Percentiles rank a stretch among this genome's conserved stretches.
phyloP scores from a whole-genome alignment of 257 asterid species.

The Schizonepeta tenuifolia region DNA sequence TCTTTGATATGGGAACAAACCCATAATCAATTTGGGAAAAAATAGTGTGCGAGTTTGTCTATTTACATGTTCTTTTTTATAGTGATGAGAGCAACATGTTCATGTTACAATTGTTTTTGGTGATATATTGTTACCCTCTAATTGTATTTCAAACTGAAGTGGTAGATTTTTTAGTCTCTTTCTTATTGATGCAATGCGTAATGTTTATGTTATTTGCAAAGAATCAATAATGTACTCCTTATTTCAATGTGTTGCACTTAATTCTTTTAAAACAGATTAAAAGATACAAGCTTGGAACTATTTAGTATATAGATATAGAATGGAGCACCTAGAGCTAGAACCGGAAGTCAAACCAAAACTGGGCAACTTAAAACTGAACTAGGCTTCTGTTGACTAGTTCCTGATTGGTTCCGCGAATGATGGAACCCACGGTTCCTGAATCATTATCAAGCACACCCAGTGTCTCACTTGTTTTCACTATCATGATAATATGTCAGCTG shows the following conservation, averaged over 20 bases:
- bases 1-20: neutral
- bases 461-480: conserved; percentile 14
- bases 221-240: neutral
- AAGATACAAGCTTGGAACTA: neutral
- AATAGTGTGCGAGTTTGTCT: neutral
- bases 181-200: neutral
- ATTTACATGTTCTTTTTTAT: neutral
- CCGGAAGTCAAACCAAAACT: no score
- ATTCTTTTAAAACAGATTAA: neutral
- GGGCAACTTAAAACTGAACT: neutral
- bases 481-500: conserved; percentile 9
- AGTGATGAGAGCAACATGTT: neutral
- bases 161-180: neutral
- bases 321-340: neutral
- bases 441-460: neutral
- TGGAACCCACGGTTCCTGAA: neutral
- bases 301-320: neutral
- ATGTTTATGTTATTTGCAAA: neutral
- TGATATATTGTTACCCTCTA: neutral
- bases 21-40: neutral
- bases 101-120: neutral
- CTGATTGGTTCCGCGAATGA: neutral
- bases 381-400: neutral
- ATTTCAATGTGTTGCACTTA: neutral
- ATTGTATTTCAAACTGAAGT: neutral